Evolutionary conservation across 148 eudicot genomes (phyloP).

Genomic region (Rhododendron griersonianum): DNA sequence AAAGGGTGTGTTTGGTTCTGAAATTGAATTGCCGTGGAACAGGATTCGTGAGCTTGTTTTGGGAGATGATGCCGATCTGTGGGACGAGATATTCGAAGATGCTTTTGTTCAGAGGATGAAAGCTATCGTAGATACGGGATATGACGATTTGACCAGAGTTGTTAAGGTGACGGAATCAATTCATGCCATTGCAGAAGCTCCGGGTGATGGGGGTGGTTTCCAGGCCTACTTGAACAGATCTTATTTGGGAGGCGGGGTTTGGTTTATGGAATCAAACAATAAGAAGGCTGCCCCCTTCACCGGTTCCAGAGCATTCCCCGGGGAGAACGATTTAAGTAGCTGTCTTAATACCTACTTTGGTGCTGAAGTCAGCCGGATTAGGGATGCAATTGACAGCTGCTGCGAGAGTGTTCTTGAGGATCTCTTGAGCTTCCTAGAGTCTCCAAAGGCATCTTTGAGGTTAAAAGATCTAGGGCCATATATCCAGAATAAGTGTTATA

Average conservation of each 20-base stretch:
- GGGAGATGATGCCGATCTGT: conserved; percentile 79
- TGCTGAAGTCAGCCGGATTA: conserved; percentile 69
- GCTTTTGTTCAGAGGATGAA: conserved; percentile 86
- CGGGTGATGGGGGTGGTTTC: conserved; percentile 42
- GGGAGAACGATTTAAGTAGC: conserved; percentile 65
- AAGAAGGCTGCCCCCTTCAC: conserved; percentile 44
- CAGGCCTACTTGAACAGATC: conserved; percentile 54
- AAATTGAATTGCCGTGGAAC: conserved; percentile 94
- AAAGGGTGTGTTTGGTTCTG: conserved; percentile 89
- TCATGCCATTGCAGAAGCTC: conserved; percentile 34
- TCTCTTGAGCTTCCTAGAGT: conserved; percentile 73
- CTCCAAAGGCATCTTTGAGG: conserved; percentile 87
- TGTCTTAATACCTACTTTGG: conserved; percentile 89
- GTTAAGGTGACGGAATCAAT: conserved; percentile 63
- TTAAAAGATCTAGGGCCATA: conserved; percentile 64
- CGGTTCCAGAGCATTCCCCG: conserved; percentile 40
- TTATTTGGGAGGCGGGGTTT: conserved; percentile 69
- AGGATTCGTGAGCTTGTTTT: conserved; percentile 89
- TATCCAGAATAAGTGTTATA: conserved; percentile 71
- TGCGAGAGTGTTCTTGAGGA: conserved; percentile 77
- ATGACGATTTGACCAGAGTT: conserved; percentile 34
- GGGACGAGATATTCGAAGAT: conserved; percentile 97
- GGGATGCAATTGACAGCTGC: conserved; percentile 80
- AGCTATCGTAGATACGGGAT: conserved; percentile 58
- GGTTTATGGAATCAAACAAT: conserved; percentile 66